A percentile compares a stretch with the other conserved stretches of the same genome.
Evolutionary conservation across 2,329 filamentous ascomycete species (phyloP).

Genomic region (Botrytis tulipae): DNA sequence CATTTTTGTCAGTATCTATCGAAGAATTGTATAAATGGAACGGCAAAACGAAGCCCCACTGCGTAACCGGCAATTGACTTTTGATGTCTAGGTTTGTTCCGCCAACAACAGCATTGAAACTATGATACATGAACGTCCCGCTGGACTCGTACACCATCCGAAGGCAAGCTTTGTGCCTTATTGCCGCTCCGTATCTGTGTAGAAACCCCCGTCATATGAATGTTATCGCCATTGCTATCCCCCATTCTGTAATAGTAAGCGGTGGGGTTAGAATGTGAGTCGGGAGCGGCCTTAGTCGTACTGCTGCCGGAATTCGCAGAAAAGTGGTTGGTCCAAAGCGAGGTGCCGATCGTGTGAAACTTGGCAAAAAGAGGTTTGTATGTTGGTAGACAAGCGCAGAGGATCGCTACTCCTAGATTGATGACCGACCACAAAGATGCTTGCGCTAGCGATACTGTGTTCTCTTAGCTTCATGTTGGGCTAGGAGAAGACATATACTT

Average conservation of each 20-base stretch:
- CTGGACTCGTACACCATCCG: background rate
- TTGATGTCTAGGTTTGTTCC: background rate
- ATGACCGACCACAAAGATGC: conserved; percentile 1
- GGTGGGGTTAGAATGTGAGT: background rate
- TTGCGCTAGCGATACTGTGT: background rate
- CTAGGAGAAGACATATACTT: background rate
- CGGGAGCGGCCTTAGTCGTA: background rate
- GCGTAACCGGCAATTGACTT: background rate
- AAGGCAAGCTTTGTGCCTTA: background rate
- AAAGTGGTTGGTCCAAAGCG: background rate
- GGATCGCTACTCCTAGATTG: background rate
- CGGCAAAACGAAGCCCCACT: background rate
- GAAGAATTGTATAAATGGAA: too few species aligned
- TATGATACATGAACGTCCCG: background rate
- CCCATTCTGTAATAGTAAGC: background rate
- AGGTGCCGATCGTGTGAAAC: background rate
- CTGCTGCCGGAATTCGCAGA: background rate
- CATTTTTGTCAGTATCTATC: background rate
- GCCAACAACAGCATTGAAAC: background rate
- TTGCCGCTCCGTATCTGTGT: background rate
- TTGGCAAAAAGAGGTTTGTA: background rate
- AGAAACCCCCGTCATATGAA: background rate
- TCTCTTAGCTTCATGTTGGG: background rate
- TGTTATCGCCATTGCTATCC: background rate
- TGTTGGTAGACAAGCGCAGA: background rate